A percentile compares a stretch with the other conserved stretches of the same genome.
These are phyloP conservation scores for Botrytis fabae DNA, from an alignment of 2,329 filamentous ascomycete species.

Conservation along the genomic window DNA sequence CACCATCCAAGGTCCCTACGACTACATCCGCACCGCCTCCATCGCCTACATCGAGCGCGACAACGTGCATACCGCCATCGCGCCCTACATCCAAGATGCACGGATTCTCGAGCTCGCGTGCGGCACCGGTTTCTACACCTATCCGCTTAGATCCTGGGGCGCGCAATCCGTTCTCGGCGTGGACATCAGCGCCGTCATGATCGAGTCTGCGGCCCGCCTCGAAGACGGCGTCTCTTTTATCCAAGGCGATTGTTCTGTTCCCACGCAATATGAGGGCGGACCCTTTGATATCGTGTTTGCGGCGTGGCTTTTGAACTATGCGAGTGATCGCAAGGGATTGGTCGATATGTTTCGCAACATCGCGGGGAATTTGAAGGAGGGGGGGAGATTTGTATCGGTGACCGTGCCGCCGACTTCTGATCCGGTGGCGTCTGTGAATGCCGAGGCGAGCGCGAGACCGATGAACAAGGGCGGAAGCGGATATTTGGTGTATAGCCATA, in stretches of 20 bases:
- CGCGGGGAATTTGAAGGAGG: conserved; percentile 41
- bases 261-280: conserved; percentile 32
- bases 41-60: conserved; percentile 33
- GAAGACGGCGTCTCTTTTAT: conserved; percentile 28
- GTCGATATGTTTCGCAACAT: conserved; percentile 43
- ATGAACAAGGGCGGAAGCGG: conserved; percentile 28
- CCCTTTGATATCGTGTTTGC: conserved; percentile 44
- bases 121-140: conserved; percentile 43
- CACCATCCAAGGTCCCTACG: conserved; percentile 31
- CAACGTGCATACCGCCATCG: conserved; percentile 28
- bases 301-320: conserved; percentile 45
- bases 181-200: conserved; percentile 43
- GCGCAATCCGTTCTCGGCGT: conserved; percentile 42
- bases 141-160: conserved; percentile 41
- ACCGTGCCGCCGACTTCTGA: conserved; percentile 34
- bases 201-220: conserved; percentile 34
- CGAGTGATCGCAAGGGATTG: conserved; percentile 36
- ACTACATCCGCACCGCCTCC: conserved; percentile 28
- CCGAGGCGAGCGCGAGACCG: conserved; percentile 27
- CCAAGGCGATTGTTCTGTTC: conserved; percentile 38
- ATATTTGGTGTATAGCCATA: conserved; percentile 25
- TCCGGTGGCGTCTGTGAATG: conserved; percentile 30
- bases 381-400: conserved; percentile 42
- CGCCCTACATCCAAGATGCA: conserved; percentile 30
- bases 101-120: conserved; percentile 45